Evolutionary conservation across 2,329 filamentous ascomycete species (phyloP).

Genomic region (Colletotrichum brevisporum): DNA sequence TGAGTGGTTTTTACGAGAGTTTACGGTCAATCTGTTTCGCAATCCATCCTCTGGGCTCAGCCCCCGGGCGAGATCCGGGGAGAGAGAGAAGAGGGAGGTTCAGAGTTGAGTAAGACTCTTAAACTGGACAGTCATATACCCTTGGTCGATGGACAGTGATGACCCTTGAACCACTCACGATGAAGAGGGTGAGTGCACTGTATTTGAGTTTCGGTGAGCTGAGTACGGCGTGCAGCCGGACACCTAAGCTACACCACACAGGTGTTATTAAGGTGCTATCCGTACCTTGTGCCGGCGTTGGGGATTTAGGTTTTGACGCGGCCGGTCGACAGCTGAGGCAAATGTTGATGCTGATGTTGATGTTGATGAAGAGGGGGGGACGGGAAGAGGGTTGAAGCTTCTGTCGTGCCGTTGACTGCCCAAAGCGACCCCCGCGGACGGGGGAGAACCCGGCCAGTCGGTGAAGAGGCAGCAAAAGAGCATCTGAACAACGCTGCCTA

Average conservation of each 20-base stretch:
- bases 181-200: not conserved
- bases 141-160: not conserved
- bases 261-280: too few species aligned
- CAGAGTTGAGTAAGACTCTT: not conserved
- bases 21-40: not conserved
- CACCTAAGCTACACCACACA: not conserved
- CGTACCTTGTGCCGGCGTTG: not conserved
- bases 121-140: not conserved
- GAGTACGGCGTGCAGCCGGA: not conserved
- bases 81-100: too few species aligned
- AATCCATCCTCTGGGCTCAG: not conserved
- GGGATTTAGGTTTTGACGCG: constrained; percentile 5
- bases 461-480: not conserved
- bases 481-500: not conserved
- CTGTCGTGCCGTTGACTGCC: constrained; percentile 17
- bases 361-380: constrained; percentile 13
- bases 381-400: constrained; percentile 21
- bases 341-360: not conserved
- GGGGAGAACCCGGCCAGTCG: constrained; percentile 16
- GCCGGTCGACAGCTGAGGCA: not conserved
- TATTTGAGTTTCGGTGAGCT: constrained; percentile 25
- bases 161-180: too few species aligned
- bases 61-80: not conserved
- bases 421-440: constrained; percentile 10
- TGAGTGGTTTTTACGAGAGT: constrained; percentile 13